Evolutionary conservation across 2,329 filamentous ascomycete genomes (phyloP).

Genomic region (Cladosporium sp.): DNA sequence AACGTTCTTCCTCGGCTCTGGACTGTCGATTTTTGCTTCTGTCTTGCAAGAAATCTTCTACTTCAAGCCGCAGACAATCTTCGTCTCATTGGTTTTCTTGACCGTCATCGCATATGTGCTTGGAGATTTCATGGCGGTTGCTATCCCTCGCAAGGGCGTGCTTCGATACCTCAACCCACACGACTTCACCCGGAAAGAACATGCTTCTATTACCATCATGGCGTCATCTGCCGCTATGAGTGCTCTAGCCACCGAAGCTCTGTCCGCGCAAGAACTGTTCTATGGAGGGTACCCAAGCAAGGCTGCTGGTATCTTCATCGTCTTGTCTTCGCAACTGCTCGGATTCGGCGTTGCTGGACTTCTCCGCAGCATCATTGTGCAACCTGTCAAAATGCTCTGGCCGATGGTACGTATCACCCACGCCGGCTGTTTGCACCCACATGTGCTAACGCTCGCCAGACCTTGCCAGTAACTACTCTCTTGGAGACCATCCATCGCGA

Average conservation of each 20-base stretch:
- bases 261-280: slow-evolving; percentile 46
- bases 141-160: slow-evolving; percentile 34
- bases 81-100: slow-evolving; percentile 43
- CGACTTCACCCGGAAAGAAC: slow-evolving; percentile 32
- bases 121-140: slow-evolving; percentile 36
- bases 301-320: slow-evolving; percentile 42
- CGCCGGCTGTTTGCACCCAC: too few relatives aligned
- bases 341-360: slow-evolving; percentile 49
- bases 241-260: slow-evolving; percentile 36
- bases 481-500: slow-evolving; percentile 39
- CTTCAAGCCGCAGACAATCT: slow-evolving; percentile 47
- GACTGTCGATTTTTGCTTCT: slow-evolving; percentile 25
- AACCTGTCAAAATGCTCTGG: slow-evolving; percentile 49
- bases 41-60: slow-evolving; percentile 44
- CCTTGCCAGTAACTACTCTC: slow-evolving; percentile 35
- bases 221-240: slow-evolving; percentile 35
- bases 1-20: slow-evolving; percentile 29
- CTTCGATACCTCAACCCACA: slow-evolving; percentile 38
- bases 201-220: slow-evolving; percentile 43
- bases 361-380: slow-evolving; percentile 43
- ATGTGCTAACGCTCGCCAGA: neutral
- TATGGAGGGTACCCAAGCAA: slow-evolving; percentile 40
- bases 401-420: slow-evolving; percentile 23
- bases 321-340: slow-evolving; percentile 47
- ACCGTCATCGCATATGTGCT: slow-evolving; percentile 43